These are phyloP conservation scores for Aspergillus sp. DNA, from an alignment of 2,329 filamentous ascomycete species.

Conservation along the genomic window DNA sequence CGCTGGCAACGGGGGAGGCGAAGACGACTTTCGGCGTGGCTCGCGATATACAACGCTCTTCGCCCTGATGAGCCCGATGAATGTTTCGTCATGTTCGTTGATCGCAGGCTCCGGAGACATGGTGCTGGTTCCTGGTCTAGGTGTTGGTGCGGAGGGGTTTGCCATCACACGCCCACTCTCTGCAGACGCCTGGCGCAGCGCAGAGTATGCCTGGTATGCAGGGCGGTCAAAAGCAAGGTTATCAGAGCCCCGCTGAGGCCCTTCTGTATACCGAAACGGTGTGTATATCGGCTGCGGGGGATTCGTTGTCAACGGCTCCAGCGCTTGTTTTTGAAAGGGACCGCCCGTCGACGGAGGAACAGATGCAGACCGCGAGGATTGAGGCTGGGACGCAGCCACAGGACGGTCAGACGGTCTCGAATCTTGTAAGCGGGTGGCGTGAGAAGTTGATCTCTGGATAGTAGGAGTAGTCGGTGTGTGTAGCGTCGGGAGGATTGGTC, in stretches of 20 bases:
- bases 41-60: constrained; percentile 35
- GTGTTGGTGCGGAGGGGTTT: constrained; percentile 16
- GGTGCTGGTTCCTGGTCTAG: constrained; percentile 10
- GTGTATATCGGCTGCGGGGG: constrained; percentile 36
- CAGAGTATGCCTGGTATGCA: constrained; percentile 40
- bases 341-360: constrained; percentile 16
- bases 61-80: constrained; percentile 38
- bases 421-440: constrained; percentile 10
- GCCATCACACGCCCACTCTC: constrained; percentile 37
- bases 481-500: constrained; percentile 35
- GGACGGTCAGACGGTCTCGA: not conserved
- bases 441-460: constrained; percentile 19
- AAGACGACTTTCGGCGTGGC: constrained; percentile 14
- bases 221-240: constrained; percentile 30
- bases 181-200: constrained; percentile 35
- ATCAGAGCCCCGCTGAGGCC: constrained; percentile 32
- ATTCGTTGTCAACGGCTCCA: constrained; percentile 25
- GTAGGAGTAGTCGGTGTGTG: constrained; percentile 10
- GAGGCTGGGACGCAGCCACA: constrained; percentile 2
- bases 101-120: constrained; percentile 12
- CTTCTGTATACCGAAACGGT: constrained; percentile 37
- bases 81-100: constrained; percentile 35
- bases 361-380: constrained; percentile 15
- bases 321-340: constrained; percentile 10
- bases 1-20: constrained; percentile 21